Evolutionary conservation across 2,329 filamentous ascomycete species (phyloP), one percentile per base, ranked within the genome.

Genomic region (Setomelanomma holmii): DNA sequence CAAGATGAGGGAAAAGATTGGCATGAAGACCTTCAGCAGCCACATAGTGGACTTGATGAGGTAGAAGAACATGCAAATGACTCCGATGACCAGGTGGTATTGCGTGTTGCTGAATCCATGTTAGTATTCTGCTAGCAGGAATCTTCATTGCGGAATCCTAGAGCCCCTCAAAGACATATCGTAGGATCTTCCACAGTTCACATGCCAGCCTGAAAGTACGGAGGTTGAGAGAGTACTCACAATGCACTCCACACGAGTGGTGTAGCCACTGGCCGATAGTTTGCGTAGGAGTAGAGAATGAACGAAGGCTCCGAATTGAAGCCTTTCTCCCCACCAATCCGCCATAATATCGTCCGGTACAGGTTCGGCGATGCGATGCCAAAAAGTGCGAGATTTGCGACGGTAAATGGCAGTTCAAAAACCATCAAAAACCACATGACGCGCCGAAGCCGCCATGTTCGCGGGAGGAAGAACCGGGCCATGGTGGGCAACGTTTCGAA

Each of bases 61-160:
- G 56, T 91, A 82, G 70, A 91, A 81, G 78, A 93, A 93, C 72
- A 90, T 87, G 51, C 86, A 87, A 47, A 91, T 79, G 60, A 93
- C 83, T 33, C 89, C 88, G 61, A 92, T 88, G 68, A 88, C 87
- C 61, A 92, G 85, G 67, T 93, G 91, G 77, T 84, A 91, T 62
- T 88, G 80, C 41, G 89, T 91, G 56, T 91, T 79, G 49, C 89
- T 93, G 67, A 2, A 46, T 6, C n/a, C 35, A 36, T 12, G 22
- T 39, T 38, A 23, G 11, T 7, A 16, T n/a, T n/a, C n/a, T n/a
- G n/a, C n/a, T n/a, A n/a, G n/a, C n/a, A n/a, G n/a, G n/a, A n/a
- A n/a, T n/a, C n/a, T n/a, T n/a, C n/a, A n/a, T n/a, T n/a, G n/a
- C n/a, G n/a, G n/a, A n/a, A n/a, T n/a, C n/a, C n/a, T n/a, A n/a